Conservation (phyloP, 2,329 filamentous ascomycete genomes). For the Helminthosporium solani region DNA sequence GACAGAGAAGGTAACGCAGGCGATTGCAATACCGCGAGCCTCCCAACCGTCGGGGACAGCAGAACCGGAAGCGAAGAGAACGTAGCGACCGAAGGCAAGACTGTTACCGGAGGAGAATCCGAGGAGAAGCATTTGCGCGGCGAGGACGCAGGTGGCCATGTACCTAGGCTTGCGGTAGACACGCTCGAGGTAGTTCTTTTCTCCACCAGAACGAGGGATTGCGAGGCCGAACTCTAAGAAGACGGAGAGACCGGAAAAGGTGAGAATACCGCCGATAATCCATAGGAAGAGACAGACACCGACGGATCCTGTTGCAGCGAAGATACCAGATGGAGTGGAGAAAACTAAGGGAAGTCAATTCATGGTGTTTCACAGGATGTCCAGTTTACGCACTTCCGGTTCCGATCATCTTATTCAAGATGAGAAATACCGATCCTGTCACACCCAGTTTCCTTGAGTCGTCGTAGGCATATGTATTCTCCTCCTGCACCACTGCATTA, state of each 20-base stretch:
- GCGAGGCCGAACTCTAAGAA: slow-evolving; percentile 65
- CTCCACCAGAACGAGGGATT: slow-evolving; percentile 63
- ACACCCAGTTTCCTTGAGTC: slow-evolving; percentile 37
- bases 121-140: slow-evolving; percentile 62
- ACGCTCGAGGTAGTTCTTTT: slow-evolving; percentile 68
- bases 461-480: slow-evolving; percentile 34
- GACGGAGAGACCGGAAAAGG: slow-evolving; percentile 60
- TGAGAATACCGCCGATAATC: slow-evolving; percentile 54
- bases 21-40: slow-evolving; percentile 54
- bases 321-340: slow-evolving; percentile 59
- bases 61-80: slow-evolving; percentile 56
- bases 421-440: slow-evolving; percentile 37
- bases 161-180: slow-evolving; percentile 61
- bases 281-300: slow-evolving; percentile 57
- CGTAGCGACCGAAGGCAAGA: slow-evolving; percentile 60
- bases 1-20: slow-evolving; percentile 55
- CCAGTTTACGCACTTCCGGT: slow-evolving; percentile 25
- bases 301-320: slow-evolving; percentile 56
- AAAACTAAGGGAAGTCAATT: slow-evolving; percentile 43
- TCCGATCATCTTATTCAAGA: slow-evolving; percentile 36
- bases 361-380: background rate
- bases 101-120: slow-evolving; percentile 62
- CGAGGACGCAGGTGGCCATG: slow-evolving; percentile 60
- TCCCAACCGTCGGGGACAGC: slow-evolving; percentile 55
- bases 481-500: slow-evolving; percentile 31